Evolutionary conservation across 331 rosid species (phyloP), one percentile per base, ranked within the genome.

Genomic region (Pyracantha coccinea): DNA sequence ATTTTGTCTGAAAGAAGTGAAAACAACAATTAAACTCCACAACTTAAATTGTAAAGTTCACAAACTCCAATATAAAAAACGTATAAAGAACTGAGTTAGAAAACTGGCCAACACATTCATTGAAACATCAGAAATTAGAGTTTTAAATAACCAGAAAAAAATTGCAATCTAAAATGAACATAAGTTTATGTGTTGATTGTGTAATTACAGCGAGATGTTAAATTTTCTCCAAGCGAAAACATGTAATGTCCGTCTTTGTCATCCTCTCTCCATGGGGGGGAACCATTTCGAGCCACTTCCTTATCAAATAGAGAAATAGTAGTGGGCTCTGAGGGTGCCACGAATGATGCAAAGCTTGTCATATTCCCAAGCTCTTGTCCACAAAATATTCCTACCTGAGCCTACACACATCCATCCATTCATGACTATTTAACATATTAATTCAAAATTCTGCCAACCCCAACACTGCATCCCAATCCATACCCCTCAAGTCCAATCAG

Each of bases 171-270:
- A 20, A 65, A 5, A 65, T 12, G 5, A 20, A 66, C 14, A 24
- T 14, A 23, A 63, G 32, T 29, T 29, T 29, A 61, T 61, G 66
- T 0, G 15, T 29, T 64, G 45, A 31, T 64, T 16, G 68, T 82
- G 93, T 90, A 81, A 82, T 94, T 94, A 94, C 99, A 92, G 99
- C 97, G 97, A 77, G 96, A 82, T 78, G 99, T 92, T 89, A 94
- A 88, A 92, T 94, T 94, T 16, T 94, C 97, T 85, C 99, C 97
- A 83, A 92, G 81, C 74, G 79, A 96, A 92, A 94, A 94, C 81
- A 87, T 88, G 97, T 94, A 92, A 94, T 94, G 99, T 57, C 99
- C 97, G 85, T 94, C 99, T 79, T 94, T 94, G 97, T 94, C 99
- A 90, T 94, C 99, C 72, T 89, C 96, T 66, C 99, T 89, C 96